Evolutionary conservation across 805 yeast genomes (phyloP).

Genomic region (Candida nitratophila): DNA sequence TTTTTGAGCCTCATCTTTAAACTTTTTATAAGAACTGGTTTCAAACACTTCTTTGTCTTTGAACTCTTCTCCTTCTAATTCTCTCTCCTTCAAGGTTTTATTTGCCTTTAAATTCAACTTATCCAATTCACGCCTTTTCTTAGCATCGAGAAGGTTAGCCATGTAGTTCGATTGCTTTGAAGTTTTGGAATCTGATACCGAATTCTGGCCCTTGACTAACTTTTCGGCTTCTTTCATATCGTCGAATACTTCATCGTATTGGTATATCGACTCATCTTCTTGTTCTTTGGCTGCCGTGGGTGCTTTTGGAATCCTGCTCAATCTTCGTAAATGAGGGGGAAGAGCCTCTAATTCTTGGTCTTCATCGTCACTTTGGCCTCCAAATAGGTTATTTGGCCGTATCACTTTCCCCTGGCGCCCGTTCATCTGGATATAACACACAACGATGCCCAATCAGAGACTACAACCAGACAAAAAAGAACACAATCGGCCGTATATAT

Average conservation of each 20-base stretch:
- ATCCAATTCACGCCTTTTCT: conserved; percentile 38
- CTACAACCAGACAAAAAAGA: no score
- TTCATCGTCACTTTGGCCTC: background rate
- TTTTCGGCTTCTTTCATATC: conserved; percentile 26
- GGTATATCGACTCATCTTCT: background rate
- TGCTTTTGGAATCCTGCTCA: background rate
- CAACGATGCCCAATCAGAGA: no score
- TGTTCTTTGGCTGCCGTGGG: no score
- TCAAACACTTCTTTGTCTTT: conserved; percentile 39
- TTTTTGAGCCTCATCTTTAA: conserved; percentile 24
- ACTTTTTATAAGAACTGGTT: conserved; percentile 37
- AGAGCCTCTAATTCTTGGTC: background rate
- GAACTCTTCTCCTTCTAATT: conserved; percentile 30
- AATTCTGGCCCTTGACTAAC: conserved; percentile 10
- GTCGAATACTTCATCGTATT: conserved; percentile 43
- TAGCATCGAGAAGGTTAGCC: conserved; percentile 33
- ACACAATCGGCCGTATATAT: no score
- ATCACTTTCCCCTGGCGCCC: background rate
- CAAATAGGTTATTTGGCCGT: background rate
- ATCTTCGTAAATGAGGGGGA: background rate
- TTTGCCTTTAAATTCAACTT: conserved; percentile 31
- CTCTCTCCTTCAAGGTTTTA: conserved; percentile 29
- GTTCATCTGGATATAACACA: background rate
- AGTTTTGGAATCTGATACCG: background rate
- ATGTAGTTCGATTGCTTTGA: conserved; percentile 29